Evolutionary conservation across 2,329 filamentous ascomycete species (phyloP).

Genomic region (Fusarium sp.): DNA sequence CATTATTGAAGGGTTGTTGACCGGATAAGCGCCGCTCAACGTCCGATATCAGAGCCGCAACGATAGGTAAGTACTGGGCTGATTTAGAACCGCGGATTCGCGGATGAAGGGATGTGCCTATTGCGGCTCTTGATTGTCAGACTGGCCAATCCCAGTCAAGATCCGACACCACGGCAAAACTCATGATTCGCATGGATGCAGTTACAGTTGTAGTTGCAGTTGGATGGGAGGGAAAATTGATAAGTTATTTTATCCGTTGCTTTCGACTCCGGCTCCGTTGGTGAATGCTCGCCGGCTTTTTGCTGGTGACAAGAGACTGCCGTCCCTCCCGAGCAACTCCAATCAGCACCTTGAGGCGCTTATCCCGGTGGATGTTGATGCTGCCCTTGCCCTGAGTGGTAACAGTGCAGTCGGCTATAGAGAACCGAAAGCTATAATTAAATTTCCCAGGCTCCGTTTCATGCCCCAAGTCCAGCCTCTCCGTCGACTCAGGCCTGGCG

Average conservation of each 20-base stretch:
- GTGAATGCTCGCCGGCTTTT: conserved; percentile 8
- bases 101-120: conserved; percentile 28
- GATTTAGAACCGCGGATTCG: conserved; percentile 9
- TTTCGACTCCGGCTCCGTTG: conserved; percentile 6
- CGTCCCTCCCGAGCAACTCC: conserved; percentile 35
- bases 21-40: conserved; percentile 13
- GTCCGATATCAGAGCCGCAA: conserved; percentile 15
- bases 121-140: conserved; percentile 13
- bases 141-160: conserved; percentile 15
- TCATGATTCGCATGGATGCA: neutral
- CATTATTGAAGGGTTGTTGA: neutral
- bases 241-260: neutral
- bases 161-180: conserved; percentile 6
- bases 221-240: neutral
- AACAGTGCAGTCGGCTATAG: neutral
- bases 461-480: conserved; percentile 18
- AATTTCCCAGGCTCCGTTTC: conserved; percentile 37
- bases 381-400: conserved; percentile 21
- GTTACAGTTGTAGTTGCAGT: neutral
- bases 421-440: conserved; percentile 35
- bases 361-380: conserved; percentile 33
- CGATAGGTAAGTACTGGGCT: neutral
- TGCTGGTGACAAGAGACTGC: conserved; percentile 22
- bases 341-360: conserved; percentile 11
- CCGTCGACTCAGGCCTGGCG: conserved; percentile 32